Conservation (phyloP, 1,139 yeast species). For the Blastobotrys apis region DNA sequence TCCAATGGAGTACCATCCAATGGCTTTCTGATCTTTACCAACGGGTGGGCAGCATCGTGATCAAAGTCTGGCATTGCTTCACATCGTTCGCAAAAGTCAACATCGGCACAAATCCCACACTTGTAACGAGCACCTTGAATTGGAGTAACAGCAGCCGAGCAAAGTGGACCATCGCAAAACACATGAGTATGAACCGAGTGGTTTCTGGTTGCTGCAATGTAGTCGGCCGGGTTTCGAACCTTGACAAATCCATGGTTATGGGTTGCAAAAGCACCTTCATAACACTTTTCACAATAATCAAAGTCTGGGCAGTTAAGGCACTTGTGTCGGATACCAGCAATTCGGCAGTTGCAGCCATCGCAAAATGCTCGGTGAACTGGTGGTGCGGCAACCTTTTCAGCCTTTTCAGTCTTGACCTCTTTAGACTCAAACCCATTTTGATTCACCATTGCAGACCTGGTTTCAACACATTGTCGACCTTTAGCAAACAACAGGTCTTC, state of each 20-base stretch:
- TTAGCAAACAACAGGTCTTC: conserved; percentile 11
- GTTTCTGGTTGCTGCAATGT: conserved; percentile 8
- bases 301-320: conserved; percentile 50
- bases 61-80: conserved; percentile 29
- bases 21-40: conserved; percentile 23
- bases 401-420: neutral
- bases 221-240: conserved; percentile 16
- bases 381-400: too few relatives aligned
- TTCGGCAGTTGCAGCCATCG: conserved; percentile 22
- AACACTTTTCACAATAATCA: conserved; percentile 49
- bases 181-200: conserved; percentile 20
- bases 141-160: conserved; percentile 8
- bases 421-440: too few relatives aligned
- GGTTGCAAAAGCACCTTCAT: conserved; percentile 6
- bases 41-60: conserved; percentile 27
- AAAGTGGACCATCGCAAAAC: conserved; percentile 44
- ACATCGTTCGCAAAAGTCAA: conserved; percentile 50
- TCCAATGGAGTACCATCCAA: neutral
- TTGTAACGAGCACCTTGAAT: conserved; percentile 47
- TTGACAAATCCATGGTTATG: conserved; percentile 25
- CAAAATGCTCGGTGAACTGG: conserved; percentile 21
- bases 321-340: conserved; percentile 38
- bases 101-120: conserved; percentile 48
- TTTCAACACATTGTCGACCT: neutral
- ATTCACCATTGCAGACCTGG: too few relatives aligned